These are phyloP conservation scores for Calocybe gambosa DNA, from an alignment of 1,284 basidiomycete genomes.

Conservation along the genomic window DNA sequence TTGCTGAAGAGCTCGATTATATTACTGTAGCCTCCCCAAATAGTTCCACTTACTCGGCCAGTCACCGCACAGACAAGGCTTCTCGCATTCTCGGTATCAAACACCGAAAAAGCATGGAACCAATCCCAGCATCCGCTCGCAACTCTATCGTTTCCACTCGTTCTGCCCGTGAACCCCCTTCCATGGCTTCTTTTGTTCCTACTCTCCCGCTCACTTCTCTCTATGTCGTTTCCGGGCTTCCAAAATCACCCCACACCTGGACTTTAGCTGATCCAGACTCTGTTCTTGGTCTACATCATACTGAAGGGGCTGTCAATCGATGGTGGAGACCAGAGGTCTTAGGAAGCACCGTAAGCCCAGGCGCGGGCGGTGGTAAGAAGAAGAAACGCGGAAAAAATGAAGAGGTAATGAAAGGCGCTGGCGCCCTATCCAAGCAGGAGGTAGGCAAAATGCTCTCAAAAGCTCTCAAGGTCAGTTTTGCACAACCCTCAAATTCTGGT, in stretches of 20 bases:
- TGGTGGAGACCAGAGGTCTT: slow-evolving; percentile 96
- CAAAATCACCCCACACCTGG: slow-evolving; percentile 89
- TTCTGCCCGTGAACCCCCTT: slow-evolving; percentile 54
- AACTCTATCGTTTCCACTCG: slow-evolving; percentile 73
- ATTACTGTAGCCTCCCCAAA: slow-evolving; percentile 45
- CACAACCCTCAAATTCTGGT: background rate
- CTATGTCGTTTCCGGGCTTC: slow-evolving; percentile 79
- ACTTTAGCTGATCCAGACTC: slow-evolving; percentile 88
- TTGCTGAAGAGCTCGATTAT: slow-evolving; percentile 67
- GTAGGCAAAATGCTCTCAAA: slow-evolving; percentile 86
- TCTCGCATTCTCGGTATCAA: slow-evolving; percentile 68
- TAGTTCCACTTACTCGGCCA: slow-evolving; percentile 21
- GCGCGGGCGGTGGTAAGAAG: slow-evolving; percentile 62
- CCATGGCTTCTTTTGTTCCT: slow-evolving; percentile 46
- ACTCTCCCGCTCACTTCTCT: slow-evolving; percentile 73
- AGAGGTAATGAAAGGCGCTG: slow-evolving; percentile 61
- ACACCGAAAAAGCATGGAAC: slow-evolving; percentile 73
- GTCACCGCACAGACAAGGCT: slow-evolving; percentile 48
- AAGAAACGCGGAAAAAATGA: slow-evolving; percentile 58
- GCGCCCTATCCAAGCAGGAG: slow-evolving; percentile 75
- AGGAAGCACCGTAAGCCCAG: slow-evolving; percentile 82
- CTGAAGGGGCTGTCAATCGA: slow-evolving; percentile 81
- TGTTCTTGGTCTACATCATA: slow-evolving; percentile 77
- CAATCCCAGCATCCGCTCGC: slow-evolving; percentile 67
- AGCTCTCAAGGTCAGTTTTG: slow-evolving; percentile 68